Evolutionary conservation across 345 rosid species (phyloP).

Genomic region (Microthlaspi erraticum): DNA sequence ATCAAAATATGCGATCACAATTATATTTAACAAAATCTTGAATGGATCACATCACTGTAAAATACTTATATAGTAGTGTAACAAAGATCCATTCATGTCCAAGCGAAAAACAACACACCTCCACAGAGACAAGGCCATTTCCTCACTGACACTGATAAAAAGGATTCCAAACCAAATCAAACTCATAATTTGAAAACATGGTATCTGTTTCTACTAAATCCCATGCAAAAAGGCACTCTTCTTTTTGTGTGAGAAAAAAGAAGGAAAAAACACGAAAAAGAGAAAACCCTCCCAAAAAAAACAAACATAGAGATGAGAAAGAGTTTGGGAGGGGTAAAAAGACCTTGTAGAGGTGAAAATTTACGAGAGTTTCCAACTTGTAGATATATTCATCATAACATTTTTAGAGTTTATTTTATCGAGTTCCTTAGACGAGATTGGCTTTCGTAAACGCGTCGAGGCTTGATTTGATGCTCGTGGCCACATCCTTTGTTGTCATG

Average conservation of each 20-base stretch:
- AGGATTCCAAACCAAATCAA: background rate
- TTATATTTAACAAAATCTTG: too few relatives aligned
- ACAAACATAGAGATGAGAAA: background rate
- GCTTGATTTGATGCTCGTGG: constrained; percentile 25
- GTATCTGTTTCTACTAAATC: background rate
- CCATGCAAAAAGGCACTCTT: background rate
- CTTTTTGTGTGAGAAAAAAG: background rate
- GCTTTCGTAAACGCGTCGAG: constrained; percentile 19
- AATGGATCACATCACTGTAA: background rate
- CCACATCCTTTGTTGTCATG: constrained; percentile 26
- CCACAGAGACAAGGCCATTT: background rate
- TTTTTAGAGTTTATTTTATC: too few relatives aligned
- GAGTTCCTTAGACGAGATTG: constrained; percentile 19
- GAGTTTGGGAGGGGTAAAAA: constrained; percentile 10
- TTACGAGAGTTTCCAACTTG: background rate
- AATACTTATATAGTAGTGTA: background rate
- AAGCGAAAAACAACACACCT: background rate
- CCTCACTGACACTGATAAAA: background rate
- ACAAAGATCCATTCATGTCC: background rate
- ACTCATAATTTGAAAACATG: constrained; percentile 6
- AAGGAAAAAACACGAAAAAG: background rate
- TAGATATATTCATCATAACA: background rate
- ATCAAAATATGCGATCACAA: too few relatives aligned
- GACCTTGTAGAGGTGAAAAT: background rate
- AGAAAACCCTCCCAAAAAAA: background rate